Evolutionary conservation across 257 asterid species (phyloP).

Genomic region (Solanum acaule): DNA sequence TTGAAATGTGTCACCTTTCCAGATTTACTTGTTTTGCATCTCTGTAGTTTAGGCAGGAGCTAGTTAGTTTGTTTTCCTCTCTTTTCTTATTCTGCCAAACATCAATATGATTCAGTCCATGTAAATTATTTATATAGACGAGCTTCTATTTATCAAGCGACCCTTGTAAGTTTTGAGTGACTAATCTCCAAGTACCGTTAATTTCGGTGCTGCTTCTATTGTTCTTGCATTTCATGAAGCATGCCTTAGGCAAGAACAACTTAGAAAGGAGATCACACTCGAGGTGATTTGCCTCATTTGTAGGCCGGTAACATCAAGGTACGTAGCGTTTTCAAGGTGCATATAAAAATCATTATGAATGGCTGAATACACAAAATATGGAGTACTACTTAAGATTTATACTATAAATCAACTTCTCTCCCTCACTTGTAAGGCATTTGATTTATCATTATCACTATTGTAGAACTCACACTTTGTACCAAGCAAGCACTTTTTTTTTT

Average conservation of each 20-base stretch:
- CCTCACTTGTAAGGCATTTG: not conserved
- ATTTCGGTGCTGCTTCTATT: not conserved
- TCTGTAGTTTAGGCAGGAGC: not conserved
- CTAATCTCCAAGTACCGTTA: not conserved
- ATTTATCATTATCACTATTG: not conserved
- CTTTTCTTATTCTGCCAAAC: no score
- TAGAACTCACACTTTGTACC: not conserved
- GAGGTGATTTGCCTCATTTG: not conserved
- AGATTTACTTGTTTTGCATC: not conserved
- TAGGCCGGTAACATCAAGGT: not conserved
- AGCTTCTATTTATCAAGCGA: not conserved
- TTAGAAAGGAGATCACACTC: not conserved
- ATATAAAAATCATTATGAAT: not conserved
- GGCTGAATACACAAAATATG: not conserved
- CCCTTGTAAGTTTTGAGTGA: not conserved
- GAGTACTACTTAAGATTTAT: not conserved
- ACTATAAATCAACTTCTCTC: not conserved
- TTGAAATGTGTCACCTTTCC: not conserved
- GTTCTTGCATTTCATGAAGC: not conserved
- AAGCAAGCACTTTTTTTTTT: no score
- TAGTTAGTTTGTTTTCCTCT: not conserved
- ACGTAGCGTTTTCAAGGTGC: not conserved
- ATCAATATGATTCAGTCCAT: not conserved
- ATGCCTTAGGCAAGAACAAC: not conserved
- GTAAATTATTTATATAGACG: not conserved